These are phyloP conservation scores for Hawksworthiomyces lignivorus DNA, from an alignment of 2,329 filamentous ascomycete genomes.

Conservation along the genomic window DNA sequence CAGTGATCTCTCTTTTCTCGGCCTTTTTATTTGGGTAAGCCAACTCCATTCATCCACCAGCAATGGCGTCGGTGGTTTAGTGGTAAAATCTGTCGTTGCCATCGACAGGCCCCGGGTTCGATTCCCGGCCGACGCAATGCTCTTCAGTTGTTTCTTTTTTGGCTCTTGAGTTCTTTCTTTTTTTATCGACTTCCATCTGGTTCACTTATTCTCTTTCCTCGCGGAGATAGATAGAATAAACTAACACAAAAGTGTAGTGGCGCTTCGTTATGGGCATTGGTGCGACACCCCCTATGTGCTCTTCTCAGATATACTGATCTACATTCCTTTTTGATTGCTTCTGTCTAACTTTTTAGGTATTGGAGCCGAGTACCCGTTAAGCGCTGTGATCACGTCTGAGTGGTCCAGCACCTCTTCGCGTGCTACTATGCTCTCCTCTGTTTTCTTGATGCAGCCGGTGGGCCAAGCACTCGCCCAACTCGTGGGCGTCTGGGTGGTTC, in stretches of 20 bases:
- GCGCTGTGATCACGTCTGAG: slow-evolving; percentile 61
- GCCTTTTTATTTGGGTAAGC: slow-evolving; percentile 40
- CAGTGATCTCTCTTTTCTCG: slow-evolving; percentile 41
- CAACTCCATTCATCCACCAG: not conserved
- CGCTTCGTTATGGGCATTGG: slow-evolving; percentile 48
- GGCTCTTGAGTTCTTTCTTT: not conserved
- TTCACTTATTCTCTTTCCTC: not conserved
- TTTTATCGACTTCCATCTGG: not conserved
- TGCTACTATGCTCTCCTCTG: slow-evolving; percentile 58
- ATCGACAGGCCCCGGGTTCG: slow-evolving; percentile 7
- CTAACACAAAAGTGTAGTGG: slow-evolving; percentile 27
- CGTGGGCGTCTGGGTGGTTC: slow-evolving; percentile 47
- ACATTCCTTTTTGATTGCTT: no score
- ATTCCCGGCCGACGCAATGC: not conserved
- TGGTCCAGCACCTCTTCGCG: slow-evolving; percentile 56
- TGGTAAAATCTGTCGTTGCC: no score
- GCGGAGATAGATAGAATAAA: not conserved
- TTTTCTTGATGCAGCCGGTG: slow-evolving; percentile 63
- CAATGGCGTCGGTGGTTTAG: not conserved
- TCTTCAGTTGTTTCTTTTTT: not conserved
- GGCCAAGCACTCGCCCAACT: slow-evolving; percentile 59
- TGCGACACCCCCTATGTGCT: slow-evolving; percentile 14
- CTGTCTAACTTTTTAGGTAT: slow-evolving; percentile 38
- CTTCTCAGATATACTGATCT: no score
- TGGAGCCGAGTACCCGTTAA: slow-evolving; percentile 61